Conservation (phyloP, 495 filamentous ascomycete genomes). For the Penicillium roqueforti region DNA sequence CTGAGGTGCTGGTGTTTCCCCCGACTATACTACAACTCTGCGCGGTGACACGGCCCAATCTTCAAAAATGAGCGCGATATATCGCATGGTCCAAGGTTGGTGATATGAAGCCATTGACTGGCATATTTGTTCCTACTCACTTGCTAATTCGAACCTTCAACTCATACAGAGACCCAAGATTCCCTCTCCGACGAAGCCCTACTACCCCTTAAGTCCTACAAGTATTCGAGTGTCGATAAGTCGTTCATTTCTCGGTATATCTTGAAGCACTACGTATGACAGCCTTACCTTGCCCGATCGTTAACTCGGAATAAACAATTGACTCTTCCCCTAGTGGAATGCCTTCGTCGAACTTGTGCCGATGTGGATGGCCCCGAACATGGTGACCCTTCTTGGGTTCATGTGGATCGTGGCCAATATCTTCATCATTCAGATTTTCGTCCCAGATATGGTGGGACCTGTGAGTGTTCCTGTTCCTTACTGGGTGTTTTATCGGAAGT, state of each 20-base stretch:
- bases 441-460: constrained; percentile 91
- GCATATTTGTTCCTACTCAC: neutral
- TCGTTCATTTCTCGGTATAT: constrained; percentile 93
- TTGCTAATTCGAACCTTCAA: constrained; percentile 16
- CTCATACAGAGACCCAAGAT: constrained; percentile 47
- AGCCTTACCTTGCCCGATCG: neutral
- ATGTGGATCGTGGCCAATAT: constrained; percentile 89
- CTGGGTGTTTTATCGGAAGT: neutral
- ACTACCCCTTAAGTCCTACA: constrained; percentile 87
- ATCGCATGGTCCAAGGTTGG: constrained; percentile 44
- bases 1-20: constrained; percentile 10
- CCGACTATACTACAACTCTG: constrained; percentile 10
- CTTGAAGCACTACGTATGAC: constrained; percentile 84
- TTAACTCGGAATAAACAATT: neutral
- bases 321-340: constrained; percentile 73
- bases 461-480: constrained; percentile 44
- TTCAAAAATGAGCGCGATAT: constrained; percentile 36
- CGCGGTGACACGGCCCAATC: constrained; percentile 15
- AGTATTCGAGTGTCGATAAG: constrained; percentile 95
- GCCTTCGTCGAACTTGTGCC: constrained; percentile 88
- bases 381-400: constrained; percentile 95
- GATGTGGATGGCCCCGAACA: constrained; percentile 94
- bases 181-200: constrained; percentile 66
- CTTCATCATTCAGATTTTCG: constrained; percentile 67
- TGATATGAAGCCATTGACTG: neutral